Conservation (phyloP, 192 early-diverging fungal species). For the Backusella westeae region DNA sequence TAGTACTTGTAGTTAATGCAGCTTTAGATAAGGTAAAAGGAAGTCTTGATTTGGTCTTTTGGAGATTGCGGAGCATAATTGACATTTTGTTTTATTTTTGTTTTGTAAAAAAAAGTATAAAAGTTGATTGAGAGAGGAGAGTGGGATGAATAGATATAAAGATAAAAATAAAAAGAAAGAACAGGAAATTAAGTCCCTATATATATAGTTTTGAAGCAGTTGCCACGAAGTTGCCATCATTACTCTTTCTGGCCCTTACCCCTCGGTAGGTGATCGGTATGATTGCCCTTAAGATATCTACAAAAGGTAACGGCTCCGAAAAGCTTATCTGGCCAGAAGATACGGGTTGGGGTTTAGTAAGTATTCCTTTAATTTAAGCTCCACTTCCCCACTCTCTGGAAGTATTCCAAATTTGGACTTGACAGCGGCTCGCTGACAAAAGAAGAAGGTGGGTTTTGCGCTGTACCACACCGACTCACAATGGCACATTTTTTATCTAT, state of each 20-base stretch:
- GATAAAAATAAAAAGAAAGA: not conserved
- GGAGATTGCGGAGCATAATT: slow-evolving; percentile 2
- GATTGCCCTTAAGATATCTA: not conserved
- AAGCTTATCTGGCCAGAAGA: not conserved
- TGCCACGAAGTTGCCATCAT: not conserved
- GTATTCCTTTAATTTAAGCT: not conserved
- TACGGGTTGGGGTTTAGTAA: not conserved
- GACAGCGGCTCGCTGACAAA: not conserved
- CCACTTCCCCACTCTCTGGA: not conserved
- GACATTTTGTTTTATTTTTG: not conserved
- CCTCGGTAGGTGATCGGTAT: slow-evolving; percentile 7
- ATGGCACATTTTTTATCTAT: not conserved
- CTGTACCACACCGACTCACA: not conserved
- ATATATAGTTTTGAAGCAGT: not conserved
- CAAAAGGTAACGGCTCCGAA: slow-evolving; percentile 1
- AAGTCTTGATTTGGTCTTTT: not conserved
- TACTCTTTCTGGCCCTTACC: not conserved
- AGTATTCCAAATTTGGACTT: not conserved
- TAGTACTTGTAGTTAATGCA: slow-evolving; percentile 3
- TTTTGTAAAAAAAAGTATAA: not conserved
- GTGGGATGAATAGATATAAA: not conserved
- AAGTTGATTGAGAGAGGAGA: not conserved
- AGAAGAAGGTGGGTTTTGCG: not conserved
- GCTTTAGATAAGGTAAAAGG: not conserved
- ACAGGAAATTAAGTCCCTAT: not conserved